These are phyloP conservation scores for Rhipidocladum racemiflorum DNA, from an alignment of 176 grass and related monocot species.

Conservation along the genomic window DNA sequence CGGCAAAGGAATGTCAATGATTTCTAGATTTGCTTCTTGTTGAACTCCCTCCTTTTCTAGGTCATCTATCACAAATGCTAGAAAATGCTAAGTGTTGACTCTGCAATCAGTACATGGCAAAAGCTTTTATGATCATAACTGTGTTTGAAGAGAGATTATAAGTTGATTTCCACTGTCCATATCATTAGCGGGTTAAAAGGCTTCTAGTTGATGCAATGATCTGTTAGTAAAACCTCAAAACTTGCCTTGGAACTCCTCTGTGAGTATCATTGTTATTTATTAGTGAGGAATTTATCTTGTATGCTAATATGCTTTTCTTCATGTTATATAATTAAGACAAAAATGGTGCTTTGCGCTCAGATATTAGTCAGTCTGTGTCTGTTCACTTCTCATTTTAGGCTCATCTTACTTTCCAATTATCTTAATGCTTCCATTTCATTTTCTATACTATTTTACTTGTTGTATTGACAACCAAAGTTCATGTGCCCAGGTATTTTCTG, in stretches of 20 bases:
- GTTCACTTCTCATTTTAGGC: background rate
- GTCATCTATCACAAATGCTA: background rate
- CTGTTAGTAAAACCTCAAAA: constrained; percentile 7
- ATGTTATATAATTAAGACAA: constrained; percentile 22
- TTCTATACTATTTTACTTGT: constrained; percentile 24
- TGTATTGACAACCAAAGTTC: constrained; percentile 12
- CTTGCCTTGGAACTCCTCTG: background rate
- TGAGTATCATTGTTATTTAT: constrained; percentile 1
- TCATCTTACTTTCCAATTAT: constrained; percentile 21
- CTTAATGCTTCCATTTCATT: constrained; percentile 26
- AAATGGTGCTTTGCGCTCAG: background rate
- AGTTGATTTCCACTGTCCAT: background rate
- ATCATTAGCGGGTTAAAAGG: background rate
- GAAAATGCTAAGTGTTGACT: constrained; percentile 4
- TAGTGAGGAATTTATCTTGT: constrained; percentile 4
- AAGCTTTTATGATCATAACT: background rate
- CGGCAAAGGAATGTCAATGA: background rate
- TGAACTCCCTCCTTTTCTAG: background rate
- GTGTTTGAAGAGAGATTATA: background rate
- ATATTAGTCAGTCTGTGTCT: background rate
- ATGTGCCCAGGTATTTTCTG: constrained; percentile 81
- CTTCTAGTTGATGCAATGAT: background rate
- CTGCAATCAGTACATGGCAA: background rate
- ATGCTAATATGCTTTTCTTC: background rate
- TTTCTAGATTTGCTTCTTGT: constrained; percentile 22